These are phyloP conservation scores for Macrocystidia cucumis DNA, from an alignment of 1,284 basidiomycete genomes.

Conservation along the genomic window DNA sequence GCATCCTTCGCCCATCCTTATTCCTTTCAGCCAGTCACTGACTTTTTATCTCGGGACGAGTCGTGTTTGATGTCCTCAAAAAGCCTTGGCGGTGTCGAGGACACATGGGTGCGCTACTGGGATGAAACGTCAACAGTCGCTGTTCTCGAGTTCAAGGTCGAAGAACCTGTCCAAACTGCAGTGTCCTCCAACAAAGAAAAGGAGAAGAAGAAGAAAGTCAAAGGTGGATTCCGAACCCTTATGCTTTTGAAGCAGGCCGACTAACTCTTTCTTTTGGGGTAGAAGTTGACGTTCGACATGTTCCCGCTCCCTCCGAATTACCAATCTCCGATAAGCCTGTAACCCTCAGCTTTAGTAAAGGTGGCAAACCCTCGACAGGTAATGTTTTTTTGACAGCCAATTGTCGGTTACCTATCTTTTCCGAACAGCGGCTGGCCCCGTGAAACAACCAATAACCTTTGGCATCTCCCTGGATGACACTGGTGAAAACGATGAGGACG, in stretches of 20 bases:
- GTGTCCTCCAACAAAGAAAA: conserved; percentile 48
- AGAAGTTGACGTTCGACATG: conserved; percentile 17
- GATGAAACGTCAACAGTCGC: conserved; percentile 69
- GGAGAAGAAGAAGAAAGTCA: conserved; percentile 51
- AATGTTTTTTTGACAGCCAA: no score
- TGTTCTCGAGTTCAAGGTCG: conserved; percentile 74
- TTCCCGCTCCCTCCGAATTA: conserved; percentile 46
- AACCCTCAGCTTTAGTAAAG: conserved; percentile 64
- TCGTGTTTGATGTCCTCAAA: conserved; percentile 58
- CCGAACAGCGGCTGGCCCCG: conserved; percentile 3
- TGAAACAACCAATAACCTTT: conserved; percentile 34
- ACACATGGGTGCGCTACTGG: conserved; percentile 75
- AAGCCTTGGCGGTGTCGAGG: conserved; percentile 61
- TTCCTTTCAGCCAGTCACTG: conserved; percentile 74
- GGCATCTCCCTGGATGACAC: conserved; percentile 52
- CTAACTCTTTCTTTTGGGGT: conserved; percentile 5
- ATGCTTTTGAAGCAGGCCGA: background rate
- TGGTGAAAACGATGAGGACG: conserved; percentile 29
- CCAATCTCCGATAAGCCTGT: conserved; percentile 74
- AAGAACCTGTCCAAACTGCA: conserved; percentile 40
- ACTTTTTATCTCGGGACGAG: conserved; percentile 68
- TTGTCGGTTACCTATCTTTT: background rate
- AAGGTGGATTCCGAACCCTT: conserved; percentile 27
- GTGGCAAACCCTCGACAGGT: no score
- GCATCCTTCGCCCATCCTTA: conserved; percentile 84